Evolutionary conservation across 78 protist genomes (phyloP), one percentile per base, ranked within the genome.

Genomic region (Speleostelium caveatum): DNA sequence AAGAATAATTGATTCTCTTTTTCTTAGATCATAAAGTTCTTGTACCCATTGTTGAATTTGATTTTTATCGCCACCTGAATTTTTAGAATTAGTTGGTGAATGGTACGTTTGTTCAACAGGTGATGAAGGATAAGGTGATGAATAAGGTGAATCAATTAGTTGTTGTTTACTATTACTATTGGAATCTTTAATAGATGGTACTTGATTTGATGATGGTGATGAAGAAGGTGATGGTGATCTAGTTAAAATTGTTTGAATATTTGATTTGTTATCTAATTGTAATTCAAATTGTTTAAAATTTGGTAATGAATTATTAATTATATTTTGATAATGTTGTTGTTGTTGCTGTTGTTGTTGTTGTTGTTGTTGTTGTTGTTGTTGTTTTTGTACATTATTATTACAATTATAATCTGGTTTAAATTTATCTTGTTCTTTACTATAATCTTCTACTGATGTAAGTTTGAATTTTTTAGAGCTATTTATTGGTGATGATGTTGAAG

Each of bases 1-100:
- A 7, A 83, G 59, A 22, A 83, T 59, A 53, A 83, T 65, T 2
- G 63, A 56, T 26, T 83, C 91, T 36, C 91, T 69, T 42, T 69
- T 83, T 38, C 66, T 83, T 10, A 83, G 24, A 28, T 83, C 38
- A 19, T 61, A 56, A 17, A 83, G 53, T 35, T 83, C 91, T 69
- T 83, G 80, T 5, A 83, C 36, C 91, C 91, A 83, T 83, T 83
- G 79, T 39, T 32, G 63, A 10, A 83, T 42, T 42, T 65, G 66
- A 33, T 83, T 59, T 45, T 45, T 45, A 6, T 14, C 6, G 53
- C n/a, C 53, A 45, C n/a, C 6, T 6, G 53, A 45, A 21, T 41
- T 69, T 73, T 58, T 69, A 10, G 63, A 22, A 42, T 6, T 19
- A 14, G 30, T n/a, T 6, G 17, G 26, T 58, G 17, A 4, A 58